Percentiles rank a stretch among this genome's conserved stretches.
phyloP scores from a whole-genome alignment of 345 rosid species.

The Citrus mangshanensis region DNA sequence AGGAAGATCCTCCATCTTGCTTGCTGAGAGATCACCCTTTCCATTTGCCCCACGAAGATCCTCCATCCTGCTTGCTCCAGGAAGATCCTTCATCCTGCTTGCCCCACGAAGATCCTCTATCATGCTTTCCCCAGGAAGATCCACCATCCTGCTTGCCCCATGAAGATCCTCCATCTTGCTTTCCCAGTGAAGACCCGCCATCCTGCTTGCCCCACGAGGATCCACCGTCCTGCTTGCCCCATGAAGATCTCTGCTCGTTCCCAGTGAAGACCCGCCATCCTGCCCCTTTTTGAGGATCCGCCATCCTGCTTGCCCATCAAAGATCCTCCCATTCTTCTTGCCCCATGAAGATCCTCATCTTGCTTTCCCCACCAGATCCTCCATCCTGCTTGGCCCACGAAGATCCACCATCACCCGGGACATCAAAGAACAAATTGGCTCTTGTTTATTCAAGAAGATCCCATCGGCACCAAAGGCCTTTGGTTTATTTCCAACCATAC shows the following conservation, averaged over 20 bases:
- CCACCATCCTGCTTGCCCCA: conserved; percentile 5
- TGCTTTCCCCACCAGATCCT: no score
- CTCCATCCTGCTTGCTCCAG: background rate
- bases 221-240: background rate
- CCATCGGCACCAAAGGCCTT: conserved; percentile 16
- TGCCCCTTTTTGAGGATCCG: no score
- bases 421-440: conserved; percentile 5
- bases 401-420: background rate
- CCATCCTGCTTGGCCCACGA: background rate
- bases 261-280: background rate
- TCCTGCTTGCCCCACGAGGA: background rate
- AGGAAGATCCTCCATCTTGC: no score
- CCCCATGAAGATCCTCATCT: background rate
- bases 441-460: conserved; percentile 21
- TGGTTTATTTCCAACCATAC: conserved; percentile 23
- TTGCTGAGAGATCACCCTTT: no score
- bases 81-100: background rate
- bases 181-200: conserved; percentile 16
- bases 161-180: conserved; percentile 1
- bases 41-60: no score
- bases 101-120: background rate
- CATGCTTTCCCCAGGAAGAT: conserved; percentile 14
- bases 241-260: no score
- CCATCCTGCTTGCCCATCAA: background rate
- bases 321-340: background rate